Evolutionary conservation across 2,329 filamentous ascomycete species (phyloP).

Genomic region (Neofusicoccum laricinum): DNA sequence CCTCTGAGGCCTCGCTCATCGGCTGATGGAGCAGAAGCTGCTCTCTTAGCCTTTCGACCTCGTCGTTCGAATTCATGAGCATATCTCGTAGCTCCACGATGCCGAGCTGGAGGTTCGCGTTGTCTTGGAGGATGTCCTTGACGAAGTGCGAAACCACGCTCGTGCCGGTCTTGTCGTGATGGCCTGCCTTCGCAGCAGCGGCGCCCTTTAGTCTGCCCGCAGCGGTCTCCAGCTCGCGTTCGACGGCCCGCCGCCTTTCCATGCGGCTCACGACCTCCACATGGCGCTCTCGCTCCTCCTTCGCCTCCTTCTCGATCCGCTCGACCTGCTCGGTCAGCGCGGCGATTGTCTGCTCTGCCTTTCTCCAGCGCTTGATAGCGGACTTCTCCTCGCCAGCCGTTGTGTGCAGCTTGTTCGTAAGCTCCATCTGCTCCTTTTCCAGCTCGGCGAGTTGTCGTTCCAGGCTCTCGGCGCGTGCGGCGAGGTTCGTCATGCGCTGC

Average conservation of each 20-base stretch:
- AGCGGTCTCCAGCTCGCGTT: conserved; percentile 76
- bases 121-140: conserved; percentile 91
- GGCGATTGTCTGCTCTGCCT: conserved; percentile 74
- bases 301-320: conserved; percentile 78
- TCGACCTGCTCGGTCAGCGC: conserved; percentile 86
- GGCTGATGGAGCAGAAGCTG: conserved; percentile 79
- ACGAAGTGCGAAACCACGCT: conserved; percentile 93
- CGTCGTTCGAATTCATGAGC: conserved; percentile 86
- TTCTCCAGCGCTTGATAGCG: conserved; percentile 78
- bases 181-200: conserved; percentile 66
- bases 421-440: conserved; percentile 73
- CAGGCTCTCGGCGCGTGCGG: conserved; percentile 70
- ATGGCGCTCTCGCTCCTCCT: conserved; percentile 77
- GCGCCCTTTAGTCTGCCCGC: conserved; percentile 78
- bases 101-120: conserved; percentile 86
- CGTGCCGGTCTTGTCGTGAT: conserved; percentile 56
- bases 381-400: conserved; percentile 74
- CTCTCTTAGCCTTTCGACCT: conserved; percentile 82
- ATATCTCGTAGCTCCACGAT: conserved; percentile 90
- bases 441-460: conserved; percentile 77
- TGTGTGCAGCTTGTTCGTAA: conserved; percentile 65
- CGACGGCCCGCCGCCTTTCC: conserved; percentile 78
- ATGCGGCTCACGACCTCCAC: conserved; percentile 77
- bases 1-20: conserved; percentile 41
- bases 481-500: conserved; percentile 69